phyloP scores from a whole-genome alignment of 164 flowering plant genomes.

The Akebia trifoliata region DNA sequence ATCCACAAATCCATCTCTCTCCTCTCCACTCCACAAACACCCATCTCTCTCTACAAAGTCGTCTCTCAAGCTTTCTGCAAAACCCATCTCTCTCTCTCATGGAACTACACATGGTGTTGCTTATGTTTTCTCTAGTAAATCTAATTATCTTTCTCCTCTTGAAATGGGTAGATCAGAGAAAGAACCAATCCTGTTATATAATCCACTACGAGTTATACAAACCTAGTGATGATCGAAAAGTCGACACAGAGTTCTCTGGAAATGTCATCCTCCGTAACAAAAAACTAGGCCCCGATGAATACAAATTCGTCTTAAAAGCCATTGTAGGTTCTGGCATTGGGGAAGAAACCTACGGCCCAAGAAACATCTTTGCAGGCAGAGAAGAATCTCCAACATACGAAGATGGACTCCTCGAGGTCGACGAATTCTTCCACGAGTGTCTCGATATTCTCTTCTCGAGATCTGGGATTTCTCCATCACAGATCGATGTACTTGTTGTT shows the following conservation, averaged over 20 bases:
- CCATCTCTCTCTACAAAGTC: no score
- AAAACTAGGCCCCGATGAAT: constrained; percentile 51
- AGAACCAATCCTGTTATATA: constrained; percentile 44
- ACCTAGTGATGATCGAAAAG: constrained; percentile 40
- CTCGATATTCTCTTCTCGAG: constrained; percentile 32
- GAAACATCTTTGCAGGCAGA: constrained; percentile 34
- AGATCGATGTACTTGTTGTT: constrained; percentile 55
- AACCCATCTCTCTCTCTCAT: constrained; percentile 15
- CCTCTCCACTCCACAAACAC: no score
- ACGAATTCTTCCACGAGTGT: constrained; percentile 48
- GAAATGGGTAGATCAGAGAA: constrained; percentile 19
- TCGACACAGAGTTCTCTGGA: constrained; percentile 42
- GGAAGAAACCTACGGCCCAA: constrained; percentile 60
- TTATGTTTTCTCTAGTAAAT: constrained; percentile 4
- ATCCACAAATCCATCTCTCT: no score
- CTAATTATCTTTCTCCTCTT: constrained; percentile 19
- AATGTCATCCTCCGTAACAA: constrained; percentile 43
- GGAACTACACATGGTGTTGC: constrained; percentile 21
- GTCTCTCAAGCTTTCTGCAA: constrained; percentile 1
- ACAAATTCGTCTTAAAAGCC: constrained; percentile 58
- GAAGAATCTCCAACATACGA: constrained; percentile 31
- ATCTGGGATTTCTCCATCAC: constrained; percentile 29
- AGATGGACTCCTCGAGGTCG: constrained; percentile 48
- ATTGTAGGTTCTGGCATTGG: constrained; percentile 68
- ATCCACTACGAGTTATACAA: constrained; percentile 56